Base-by-base conservation (phyloP, 495 filamentous ascomycete genomes). In the Hyaloscypha finlandica region DNA sequence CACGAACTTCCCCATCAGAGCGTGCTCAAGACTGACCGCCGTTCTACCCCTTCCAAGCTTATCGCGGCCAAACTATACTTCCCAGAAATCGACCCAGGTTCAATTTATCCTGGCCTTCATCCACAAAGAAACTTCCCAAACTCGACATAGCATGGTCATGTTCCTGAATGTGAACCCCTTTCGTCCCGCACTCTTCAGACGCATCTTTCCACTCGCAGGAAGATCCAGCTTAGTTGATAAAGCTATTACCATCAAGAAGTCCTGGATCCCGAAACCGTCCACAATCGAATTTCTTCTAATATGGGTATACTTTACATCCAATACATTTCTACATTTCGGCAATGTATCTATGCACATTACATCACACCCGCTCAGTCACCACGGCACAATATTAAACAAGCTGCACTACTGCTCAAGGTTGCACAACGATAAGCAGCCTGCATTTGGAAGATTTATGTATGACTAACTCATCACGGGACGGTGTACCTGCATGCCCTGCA, bases 401-500 rank as follows among this genome's bases (percentile, higher is more conserved):
- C 29, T 56, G 53, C 53, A 56, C 53, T 56, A 11, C 53, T 31
- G 8, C 53, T 56, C 29, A 25, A 56, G 30, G 53, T 19, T 56
- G 53, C 53, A 56, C 53, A 56, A 56, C 42, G 42, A 16, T 48
- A 19, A 48, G 42, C 42, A 48, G 9, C 42, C 16, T 48, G 42
- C 42, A 19, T 48, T 48, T 19, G 42, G 53, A 56, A 56, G 22
- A 56, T 4, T 29, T 56, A 19, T 25, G 29, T 25, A 19, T 56
- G 6, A 29, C 53, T 56, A 56, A 56, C 20, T 29, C n/a, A 56
- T 56, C 53, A 29, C 20, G 53, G 1, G 22, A 30, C 8, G 29
- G n/a, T 61, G 59, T 39, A 61, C 32, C 59, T 61, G 20, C 59
- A 56, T 56, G 6, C 25, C 4, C 53, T 25, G 53, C 42, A 48